A percentile compares a stretch with the other conserved stretches of the same genome.
Evolutionary conservation across 768 basidiomycete genomes (phyloP).

Genomic region (Trichaptum fuscoviolaceum): DNA sequence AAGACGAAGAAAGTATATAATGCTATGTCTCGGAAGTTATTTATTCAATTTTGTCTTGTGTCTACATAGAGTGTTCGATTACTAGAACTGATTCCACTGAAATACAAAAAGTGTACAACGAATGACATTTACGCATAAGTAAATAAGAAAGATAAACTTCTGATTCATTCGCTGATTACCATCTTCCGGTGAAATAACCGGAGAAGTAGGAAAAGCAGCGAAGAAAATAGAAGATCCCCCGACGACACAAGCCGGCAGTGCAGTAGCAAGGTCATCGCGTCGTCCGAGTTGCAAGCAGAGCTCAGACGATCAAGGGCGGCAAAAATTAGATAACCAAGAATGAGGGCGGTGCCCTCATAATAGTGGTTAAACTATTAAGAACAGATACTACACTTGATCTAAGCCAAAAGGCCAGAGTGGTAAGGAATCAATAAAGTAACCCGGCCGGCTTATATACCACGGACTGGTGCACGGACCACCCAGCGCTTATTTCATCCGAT

Average conservation of each 20-base stretch:
- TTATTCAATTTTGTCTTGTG: no score
- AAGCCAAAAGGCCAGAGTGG: slow-evolving; percentile 64
- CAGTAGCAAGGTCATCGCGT: slow-evolving; percentile 6
- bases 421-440: slow-evolving; percentile 15
- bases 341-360: slow-evolving; percentile 25
- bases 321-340: slow-evolving; percentile 29
- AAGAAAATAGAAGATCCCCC: slow-evolving; percentile 3
- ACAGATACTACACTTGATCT: slow-evolving; percentile 79
- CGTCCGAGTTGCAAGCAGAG: slow-evolving; percentile 6
- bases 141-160: not conserved
- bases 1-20: no score
- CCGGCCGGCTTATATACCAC: not conserved
- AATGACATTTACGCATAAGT: no score
- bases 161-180: not conserved
- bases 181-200: not conserved
- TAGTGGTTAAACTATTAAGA: slow-evolving; percentile 49
- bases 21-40: no score
- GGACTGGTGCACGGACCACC: not conserved
- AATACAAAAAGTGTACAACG: no score
- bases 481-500: not conserved
- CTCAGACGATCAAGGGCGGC: slow-evolving; percentile 19
- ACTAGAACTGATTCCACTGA: no score
- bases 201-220: slow-evolving; percentile 5
- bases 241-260: slow-evolving; percentile 6
- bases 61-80: no score